Evolutionary conservation across 805 yeast species (phyloP), one percentile per base, ranked within the genome.

Genomic region (Wilhelminamyces savonicus): DNA sequence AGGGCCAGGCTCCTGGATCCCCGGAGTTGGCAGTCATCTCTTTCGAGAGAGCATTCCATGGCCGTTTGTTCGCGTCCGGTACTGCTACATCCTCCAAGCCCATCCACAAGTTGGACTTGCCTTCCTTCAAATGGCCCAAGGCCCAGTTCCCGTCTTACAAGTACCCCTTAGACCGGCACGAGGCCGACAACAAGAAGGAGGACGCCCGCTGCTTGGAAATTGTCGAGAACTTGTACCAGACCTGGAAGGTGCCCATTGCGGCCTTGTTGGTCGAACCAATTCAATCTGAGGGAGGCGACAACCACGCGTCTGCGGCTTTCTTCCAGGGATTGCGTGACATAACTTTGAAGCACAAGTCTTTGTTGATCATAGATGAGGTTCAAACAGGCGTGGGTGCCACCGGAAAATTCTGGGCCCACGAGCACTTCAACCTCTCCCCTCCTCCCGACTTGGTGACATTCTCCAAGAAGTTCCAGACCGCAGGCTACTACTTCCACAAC

Each of bases 101-200:
- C 43, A 74, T 90, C 46, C 97, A 88, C 70, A 88, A 90, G 66
- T 66, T 88, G 58, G 88, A 81, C 59, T 68, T 90, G 62, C 97
- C 97, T 37, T 78, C 95, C 5, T 88, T 88, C 68, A 76, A 84
- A 52, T 88, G 97, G 97, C 97, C 97, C 52, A 87, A 83, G 57
- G 96, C 96, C 33, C 86, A 85, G 40, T 88, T 79, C 68, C 97
- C 97, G 41, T 46, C 71, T 29, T 78, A 85, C 60, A 66, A 78
- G 58, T 88, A 86, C 59, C 97, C 97, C 35, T 71, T 87, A 50
- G 88, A 76, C 32, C 69, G 74, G 29, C 52, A 76, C 53, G 75
- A 52, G 24, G 76, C 66, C 27, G 76, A 62, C 43, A 88, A 88
- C 72, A 62, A 66, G 28, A 56, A 66, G 29, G 96, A 87, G 63